Evolutionary conservation across 345 rosid genomes (phyloP).

Genomic region (Boechera stricta): DNA sequence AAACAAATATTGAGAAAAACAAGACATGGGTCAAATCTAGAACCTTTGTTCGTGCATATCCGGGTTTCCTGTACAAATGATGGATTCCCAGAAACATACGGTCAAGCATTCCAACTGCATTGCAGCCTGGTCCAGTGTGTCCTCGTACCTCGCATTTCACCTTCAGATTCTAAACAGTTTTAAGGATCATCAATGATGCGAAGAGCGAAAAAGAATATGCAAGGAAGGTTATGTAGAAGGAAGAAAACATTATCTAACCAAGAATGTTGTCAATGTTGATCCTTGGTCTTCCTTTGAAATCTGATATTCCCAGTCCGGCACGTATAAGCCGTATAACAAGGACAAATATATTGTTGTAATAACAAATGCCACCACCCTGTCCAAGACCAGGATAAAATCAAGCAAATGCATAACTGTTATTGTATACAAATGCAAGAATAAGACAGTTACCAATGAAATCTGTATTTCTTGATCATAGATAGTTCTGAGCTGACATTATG

Average conservation of each 20-base stretch:
- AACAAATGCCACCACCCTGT: conserved; percentile 63
- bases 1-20: neutral
- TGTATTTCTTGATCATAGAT: conserved; percentile 58
- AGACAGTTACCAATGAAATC: conserved; percentile 59
- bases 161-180: conserved; percentile 44
- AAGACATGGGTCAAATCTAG: neutral
- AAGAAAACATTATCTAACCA: conserved; percentile 48
- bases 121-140: conserved; percentile 83
- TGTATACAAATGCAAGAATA: neutral
- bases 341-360: conserved; percentile 55
- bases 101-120: conserved; percentile 86
- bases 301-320: conserved; percentile 81
- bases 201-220: neutral
- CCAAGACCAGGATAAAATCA: neutral
- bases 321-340: conserved; percentile 70
- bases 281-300: conserved; percentile 55
- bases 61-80: conserved; percentile 74
- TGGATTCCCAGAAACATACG: conserved; percentile 66
- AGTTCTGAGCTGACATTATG: conserved; percentile 52
- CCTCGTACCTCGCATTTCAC: conserved; percentile 85
- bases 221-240: neutral
- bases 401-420: conserved; percentile 11
- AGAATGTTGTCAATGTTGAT: conserved; percentile 49
- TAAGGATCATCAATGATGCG: neutral
- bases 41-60: conserved; percentile 70